Evolutionary conservation across 2,329 filamentous ascomycete species (phyloP).

Genomic region (Penicillium janthinellum): DNA sequence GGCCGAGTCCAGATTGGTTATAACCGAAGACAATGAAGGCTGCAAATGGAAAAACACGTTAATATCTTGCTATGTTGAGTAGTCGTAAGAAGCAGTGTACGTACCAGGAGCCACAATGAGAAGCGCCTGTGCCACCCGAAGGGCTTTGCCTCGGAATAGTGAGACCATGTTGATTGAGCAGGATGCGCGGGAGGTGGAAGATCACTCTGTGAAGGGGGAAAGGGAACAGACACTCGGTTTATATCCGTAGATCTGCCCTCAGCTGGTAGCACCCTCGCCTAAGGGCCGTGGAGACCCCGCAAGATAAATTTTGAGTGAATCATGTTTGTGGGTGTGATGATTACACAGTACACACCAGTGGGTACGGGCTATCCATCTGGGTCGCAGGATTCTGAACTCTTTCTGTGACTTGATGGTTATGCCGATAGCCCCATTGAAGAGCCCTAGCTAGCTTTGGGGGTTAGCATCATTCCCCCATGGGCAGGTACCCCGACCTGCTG

Average conservation of each 20-base stretch:
- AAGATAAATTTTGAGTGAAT: slow-evolving; percentile 8
- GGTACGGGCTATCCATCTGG: not conserved
- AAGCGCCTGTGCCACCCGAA: slow-evolving; percentile 32
- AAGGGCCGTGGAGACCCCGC: slow-evolving; percentile 22
- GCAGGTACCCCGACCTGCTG: not conserved
- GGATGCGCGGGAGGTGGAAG: not conserved
- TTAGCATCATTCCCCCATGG: not conserved
- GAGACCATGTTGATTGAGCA: not conserved
- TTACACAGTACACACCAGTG: slow-evolving; percentile 10
- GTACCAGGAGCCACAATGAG: slow-evolving; percentile 31
- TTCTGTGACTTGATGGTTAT: not conserved
- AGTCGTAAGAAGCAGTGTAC: not conserved
- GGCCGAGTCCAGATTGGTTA: slow-evolving; percentile 27
- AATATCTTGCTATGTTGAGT: not conserved
- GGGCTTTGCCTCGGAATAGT: slow-evolving; percentile 21
- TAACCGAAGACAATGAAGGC: slow-evolving; percentile 29
- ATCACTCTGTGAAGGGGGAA: slow-evolving; percentile 2
- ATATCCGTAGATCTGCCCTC: not conserved
- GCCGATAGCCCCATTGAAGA: not conserved
- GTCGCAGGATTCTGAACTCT: not conserved
- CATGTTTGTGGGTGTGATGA: not conserved
- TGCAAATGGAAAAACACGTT: not conserved
- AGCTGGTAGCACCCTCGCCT: slow-evolving; percentile 8
- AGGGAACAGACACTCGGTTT: not conserved
- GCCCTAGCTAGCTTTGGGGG: not conserved